Base-by-base conservation (phyloP, 441 rosid genomes). In the Populus hybrid region DNA sequence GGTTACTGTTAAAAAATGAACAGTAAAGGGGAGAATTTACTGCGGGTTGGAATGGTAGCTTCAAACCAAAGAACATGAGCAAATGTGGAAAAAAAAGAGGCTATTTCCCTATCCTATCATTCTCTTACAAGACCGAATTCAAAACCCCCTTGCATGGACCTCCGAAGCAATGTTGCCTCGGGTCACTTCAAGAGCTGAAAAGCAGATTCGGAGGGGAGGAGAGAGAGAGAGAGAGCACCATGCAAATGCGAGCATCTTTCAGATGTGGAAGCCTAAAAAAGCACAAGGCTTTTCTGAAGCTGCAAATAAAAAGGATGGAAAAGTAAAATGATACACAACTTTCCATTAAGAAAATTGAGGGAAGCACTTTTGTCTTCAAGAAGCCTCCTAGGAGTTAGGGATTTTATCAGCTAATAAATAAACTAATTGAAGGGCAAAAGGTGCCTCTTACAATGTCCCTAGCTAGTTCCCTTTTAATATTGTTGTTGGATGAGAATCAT, bases 371-470 rank as follows among this genome's bases (percentile, higher is more conserved):
- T 87, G 88, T 87, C 88, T 79, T 73, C 74, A 69, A 75, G 79
- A 87, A 89, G 89, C 78, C 84, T 85, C 86, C 86, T 80, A 66
- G 86, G 85, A 82, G 79, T 82, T 75, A 77, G 88, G 83, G 79
- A 80, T 81, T 81, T 69, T 9, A 53, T 73, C 71, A 50, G 19
- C 57, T 46, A 12, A 46, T 14, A 14, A 64, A 70, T 70, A 14
- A 67, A 70, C 63, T 71, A 24, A 24, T 24, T 69, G 24, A 69
- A 76, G 71, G 80, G 75, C 82, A 69, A 77, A 80, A 40, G 12
- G 50, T 40, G 50, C 16, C 50, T 40, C 4, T 40, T 40, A 40
- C 16, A 40, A 11, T 40, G 50, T 40, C 50, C 50, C 50, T 28
- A 28, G 30, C 30, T 28, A 28, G 30, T 28, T 40, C 12, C 16